Evolutionary conservation across 2,329 filamentous ascomycete species (phyloP), one percentile per base, ranked within the genome.

Genomic region (Calonectria montana): DNA sequence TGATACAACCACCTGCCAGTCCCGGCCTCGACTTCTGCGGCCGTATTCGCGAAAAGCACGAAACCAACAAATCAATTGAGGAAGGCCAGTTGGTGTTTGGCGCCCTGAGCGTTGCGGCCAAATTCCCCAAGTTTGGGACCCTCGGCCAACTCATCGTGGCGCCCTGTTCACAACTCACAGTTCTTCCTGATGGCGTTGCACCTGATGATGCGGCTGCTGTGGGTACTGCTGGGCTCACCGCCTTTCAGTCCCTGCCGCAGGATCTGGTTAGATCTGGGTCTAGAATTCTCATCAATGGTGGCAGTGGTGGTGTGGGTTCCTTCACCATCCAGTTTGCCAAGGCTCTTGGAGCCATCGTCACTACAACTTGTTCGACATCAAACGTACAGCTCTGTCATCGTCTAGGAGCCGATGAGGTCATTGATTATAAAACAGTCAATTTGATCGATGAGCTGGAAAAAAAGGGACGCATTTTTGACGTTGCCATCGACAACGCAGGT

Each of bases 1-100:
- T 69, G 70, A 41, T 72, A 15, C 23, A 50, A 3, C 59, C 29
- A 2, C 85, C 86, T 2, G 81, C 82, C 5, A 83, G 80, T 5
- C 86, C 87, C 0, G 83, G 84, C 15, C 76, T 83, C 29, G 88
- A 89, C 77, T 88, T 85, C 73, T 82, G 83, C 69, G 88, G 88
- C 25, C 83, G 79, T 25, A 84, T 89, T 18, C 81, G 84, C 27
- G 75, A 76, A 21, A 72, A 57, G 23, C 63, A 72, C n/a, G 21
- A 47, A 18, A 50, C 47, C 9, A 37, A 21, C 15, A 65, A 23
- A 2, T 10, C 31, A 1, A 39, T 69, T 9, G 21, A 69, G 13
- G 53, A 65, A 16, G 61, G 61, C 1, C 50, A 69, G 25, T 21
- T 69, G 4, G 61, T 70, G 12, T 70, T 70, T 25, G 68, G 68